These are phyloP conservation scores for Pholiota conissans DNA, from an alignment of 768 basidiomycete genomes.

Conservation along the genomic window DNA sequence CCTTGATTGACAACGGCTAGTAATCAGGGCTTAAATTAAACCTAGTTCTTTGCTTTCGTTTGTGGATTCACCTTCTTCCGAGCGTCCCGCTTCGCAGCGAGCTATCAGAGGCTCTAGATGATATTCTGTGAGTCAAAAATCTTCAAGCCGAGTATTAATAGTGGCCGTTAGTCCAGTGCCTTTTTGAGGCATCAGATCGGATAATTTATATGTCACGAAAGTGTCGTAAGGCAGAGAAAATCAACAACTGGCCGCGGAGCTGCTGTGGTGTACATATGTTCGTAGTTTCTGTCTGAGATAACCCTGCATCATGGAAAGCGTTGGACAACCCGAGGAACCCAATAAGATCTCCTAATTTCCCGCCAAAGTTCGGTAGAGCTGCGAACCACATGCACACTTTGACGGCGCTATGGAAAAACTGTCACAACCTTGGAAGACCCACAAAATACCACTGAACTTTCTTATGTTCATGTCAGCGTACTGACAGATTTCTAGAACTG, in stretches of 20 bases:
- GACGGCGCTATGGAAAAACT: neutral
- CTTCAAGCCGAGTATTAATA: neutral
- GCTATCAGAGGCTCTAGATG: neutral
- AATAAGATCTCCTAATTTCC: neutral
- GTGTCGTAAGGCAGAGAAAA: neutral
- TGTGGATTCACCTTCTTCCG: neutral
- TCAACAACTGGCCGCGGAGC: too few species aligned
- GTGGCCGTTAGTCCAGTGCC: neutral
- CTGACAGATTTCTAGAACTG: neutral
- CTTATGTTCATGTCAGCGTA: neutral
- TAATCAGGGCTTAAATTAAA: neutral
- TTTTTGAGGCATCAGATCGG: neutral
- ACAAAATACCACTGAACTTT: neutral
- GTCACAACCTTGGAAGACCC: neutral
- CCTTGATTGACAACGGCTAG: neutral
- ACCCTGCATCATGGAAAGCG: neutral
- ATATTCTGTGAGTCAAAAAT: neutral
- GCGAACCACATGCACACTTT: neutral
- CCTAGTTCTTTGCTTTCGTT: neutral
- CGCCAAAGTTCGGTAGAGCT: neutral
- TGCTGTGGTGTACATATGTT: too few species aligned
- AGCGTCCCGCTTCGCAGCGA: neutral
- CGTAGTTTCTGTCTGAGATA: neutral
- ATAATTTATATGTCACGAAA: neutral
- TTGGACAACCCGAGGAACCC: neutral